Conservation (phyloP, 2,329 filamentous ascomycete genomes). For the Alternaria tenuissima region DNA sequence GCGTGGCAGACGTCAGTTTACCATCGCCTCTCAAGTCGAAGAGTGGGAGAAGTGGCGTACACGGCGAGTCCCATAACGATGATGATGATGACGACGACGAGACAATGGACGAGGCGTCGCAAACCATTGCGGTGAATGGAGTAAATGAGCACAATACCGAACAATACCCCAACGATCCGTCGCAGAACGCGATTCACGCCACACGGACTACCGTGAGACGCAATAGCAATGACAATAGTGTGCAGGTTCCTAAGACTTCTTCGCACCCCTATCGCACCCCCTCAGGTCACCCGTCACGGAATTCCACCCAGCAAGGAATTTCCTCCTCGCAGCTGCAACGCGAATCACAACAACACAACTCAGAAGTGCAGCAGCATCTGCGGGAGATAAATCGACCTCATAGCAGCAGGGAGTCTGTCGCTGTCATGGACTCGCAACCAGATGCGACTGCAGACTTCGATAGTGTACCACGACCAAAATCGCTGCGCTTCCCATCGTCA, state of each 20-base stretch:
- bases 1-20: constrained; percentile 25
- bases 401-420: constrained; percentile 48
- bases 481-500: constrained; percentile 48
- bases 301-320: constrained; percentile 28
- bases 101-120: constrained; percentile 30
- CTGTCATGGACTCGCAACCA: constrained; percentile 58
- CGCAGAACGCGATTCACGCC: constrained; percentile 28
- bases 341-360: constrained; percentile 27
- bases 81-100: constrained; percentile 37
- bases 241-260: constrained; percentile 51
- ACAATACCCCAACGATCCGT: constrained; percentile 46
- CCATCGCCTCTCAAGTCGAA: constrained; percentile 38
- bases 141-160: constrained; percentile 28
- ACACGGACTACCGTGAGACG: constrained; percentile 23
- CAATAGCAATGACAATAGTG: constrained; percentile 28
- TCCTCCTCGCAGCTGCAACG: constrained; percentile 34
- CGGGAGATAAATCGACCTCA: constrained; percentile 24
- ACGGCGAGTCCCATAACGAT: constrained; percentile 23
- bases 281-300: constrained; percentile 28
- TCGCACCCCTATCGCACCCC: constrained; percentile 44
- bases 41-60: constrained; percentile 1
- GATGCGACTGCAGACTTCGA: constrained; percentile 36
- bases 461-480: constrained; percentile 38
- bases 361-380: constrained; percentile 27
- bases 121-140: constrained; percentile 19